Base-by-base conservation (phyloP, 1,284 basidiomycete genomes). In the Lentinula novae-zelandiae region DNA sequence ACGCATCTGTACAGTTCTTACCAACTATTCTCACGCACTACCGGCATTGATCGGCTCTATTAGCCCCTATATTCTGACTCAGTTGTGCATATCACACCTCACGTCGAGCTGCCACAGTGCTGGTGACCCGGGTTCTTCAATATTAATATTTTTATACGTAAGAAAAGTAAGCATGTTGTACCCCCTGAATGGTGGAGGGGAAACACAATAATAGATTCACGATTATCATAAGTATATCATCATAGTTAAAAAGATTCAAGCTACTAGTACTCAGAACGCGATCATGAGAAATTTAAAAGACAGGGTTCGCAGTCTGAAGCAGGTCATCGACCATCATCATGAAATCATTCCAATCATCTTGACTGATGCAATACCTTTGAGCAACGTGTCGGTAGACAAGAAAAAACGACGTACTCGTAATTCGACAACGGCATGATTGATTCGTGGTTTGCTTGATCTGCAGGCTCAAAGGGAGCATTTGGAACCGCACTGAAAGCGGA, bases 261-360 rank as follows among this genome's bases (percentile, higher is more conserved):
- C 17, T 17, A 4, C 27, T 27, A 27, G 3, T 27, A 27, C 27
- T 27, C 27, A 27, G 27, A 27, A 27, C 27, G 27, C 3, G 27
- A 2, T 27, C 33, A 34, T 36, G 12, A 2, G 2, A 38, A 42
- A 40, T 17, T 27, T 38, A 52, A 40, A 27, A 20, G 31, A 34
- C 36, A 15, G 54, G 17, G 27, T 57, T 57, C n/a, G 46, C 39
- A 48, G 55, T 22, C 12, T 52, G 48, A 39, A 58, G 36, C 39
- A 53, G n/a, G 33, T 58, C 38, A 40, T 58, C 50, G 5, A 58
- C 57, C 22, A 52, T 42, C 27, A 33, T 44, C 57, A 53, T 58
- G 38, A 51, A 58, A 39, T 36, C 31, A 17, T 50, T 51, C 57
- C 57, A 58, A 38, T 58, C 57, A 27, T 58, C 57, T 58, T 38